Evolutionary conservation across 768 basidiomycete species (phyloP).

Genomic region (Macrolepiota albuminosa): DNA sequence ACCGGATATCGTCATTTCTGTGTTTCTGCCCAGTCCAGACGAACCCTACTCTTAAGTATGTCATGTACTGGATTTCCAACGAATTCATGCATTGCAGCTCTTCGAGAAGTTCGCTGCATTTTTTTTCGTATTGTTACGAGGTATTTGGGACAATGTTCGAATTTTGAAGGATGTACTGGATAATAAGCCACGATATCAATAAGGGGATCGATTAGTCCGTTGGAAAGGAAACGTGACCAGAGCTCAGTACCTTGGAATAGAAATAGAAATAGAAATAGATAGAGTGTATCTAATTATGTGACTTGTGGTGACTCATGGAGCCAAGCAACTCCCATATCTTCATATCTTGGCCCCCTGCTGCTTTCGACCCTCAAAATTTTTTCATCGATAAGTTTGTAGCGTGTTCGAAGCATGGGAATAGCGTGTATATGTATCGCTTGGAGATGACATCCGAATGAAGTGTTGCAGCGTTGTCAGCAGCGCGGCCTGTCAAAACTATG

Average conservation of each 20-base stretch:
- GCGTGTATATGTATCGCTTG: not conserved
- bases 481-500: not conserved
- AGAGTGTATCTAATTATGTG: not conserved
- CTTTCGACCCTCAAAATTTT: not conserved
- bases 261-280: not conserved
- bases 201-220: too few species aligned
- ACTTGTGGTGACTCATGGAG: not conserved
- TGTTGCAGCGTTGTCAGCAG: not conserved
- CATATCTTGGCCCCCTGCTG: not conserved
- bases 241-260: not conserved
- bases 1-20: constrained; percentile 31
- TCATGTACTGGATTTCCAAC: not conserved
- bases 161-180: too few species aligned
- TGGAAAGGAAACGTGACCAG: too few species aligned
- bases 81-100: not conserved
- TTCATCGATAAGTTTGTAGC: not conserved
- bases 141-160: too few species aligned
- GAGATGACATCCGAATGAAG: not conserved
- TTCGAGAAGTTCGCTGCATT: not conserved
- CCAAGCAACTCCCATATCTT: not conserved
- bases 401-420: not conserved
- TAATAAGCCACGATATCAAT: too few species aligned
- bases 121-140: not conserved
- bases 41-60: constrained; percentile 26
- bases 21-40: constrained; percentile 22